Percentiles rank a stretch among this genome's conserved stretches.
These are phyloP conservation scores for Xylaria sp. DNA, from an alignment of 2,329 filamentous ascomycete species.

Conservation along the genomic window DNA sequence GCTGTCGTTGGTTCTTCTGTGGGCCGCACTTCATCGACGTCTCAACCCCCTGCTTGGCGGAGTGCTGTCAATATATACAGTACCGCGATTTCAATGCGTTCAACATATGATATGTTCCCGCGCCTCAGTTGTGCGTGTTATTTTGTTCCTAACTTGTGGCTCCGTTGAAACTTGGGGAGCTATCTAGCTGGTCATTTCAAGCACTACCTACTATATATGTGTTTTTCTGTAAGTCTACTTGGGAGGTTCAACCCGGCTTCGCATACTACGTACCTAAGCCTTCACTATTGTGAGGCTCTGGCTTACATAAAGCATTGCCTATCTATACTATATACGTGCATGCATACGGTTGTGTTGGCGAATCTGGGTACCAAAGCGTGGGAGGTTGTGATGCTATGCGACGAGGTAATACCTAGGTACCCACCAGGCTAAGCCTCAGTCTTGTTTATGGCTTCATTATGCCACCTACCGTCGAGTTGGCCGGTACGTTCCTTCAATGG, in stretches of 20 bases:
- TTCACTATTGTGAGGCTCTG: constrained; percentile 1
- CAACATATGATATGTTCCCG: background rate
- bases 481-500: background rate
- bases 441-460: constrained; percentile 4
- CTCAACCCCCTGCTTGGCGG: constrained; percentile 10
- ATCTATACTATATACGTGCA: background rate
- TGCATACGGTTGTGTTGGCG: too few relatives aligned
- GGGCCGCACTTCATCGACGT: constrained; percentile 15
- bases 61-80: constrained; percentile 1
- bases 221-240: background rate
- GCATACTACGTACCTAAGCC: background rate
- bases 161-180: background rate
- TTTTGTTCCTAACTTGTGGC: background rate
- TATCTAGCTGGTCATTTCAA: background rate
- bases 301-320: constrained; percentile 10
- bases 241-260: background rate
- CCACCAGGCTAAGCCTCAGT: background rate
- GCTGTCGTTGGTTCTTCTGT: background rate
- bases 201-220: background rate
- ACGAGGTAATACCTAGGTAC: background rate
- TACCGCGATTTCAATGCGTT: constrained; percentile 1
- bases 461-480: background rate
- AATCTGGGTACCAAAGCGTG: background rate
- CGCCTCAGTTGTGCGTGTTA: background rate
- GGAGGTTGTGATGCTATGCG: background rate